Evolutionary conservation across 495 filamentous ascomycete genomes (phyloP).

Genomic region (Talaromyces ruber): DNA sequence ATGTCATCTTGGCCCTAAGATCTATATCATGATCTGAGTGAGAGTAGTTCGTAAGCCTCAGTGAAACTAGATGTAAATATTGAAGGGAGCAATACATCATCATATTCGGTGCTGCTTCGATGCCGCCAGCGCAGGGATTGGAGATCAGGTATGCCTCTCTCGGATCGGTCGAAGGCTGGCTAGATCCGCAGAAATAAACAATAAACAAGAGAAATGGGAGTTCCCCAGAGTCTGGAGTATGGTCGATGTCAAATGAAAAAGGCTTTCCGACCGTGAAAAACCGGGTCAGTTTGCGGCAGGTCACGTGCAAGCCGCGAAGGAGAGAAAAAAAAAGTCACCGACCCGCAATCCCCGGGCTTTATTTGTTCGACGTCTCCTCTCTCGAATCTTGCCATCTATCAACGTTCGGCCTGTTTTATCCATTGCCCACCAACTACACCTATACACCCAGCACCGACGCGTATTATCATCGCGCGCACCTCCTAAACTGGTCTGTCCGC

Average conservation of each 20-base stretch:
- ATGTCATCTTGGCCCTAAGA: not conserved
- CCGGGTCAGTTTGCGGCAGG: not conserved
- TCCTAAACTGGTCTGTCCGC: not conserved
- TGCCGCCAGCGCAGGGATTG: not conserved
- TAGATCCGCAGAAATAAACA: not conserved
- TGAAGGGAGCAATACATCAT: not conserved
- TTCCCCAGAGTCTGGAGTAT: not conserved
- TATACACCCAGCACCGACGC: not conserved
- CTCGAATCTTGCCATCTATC: not conserved
- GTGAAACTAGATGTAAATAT: not conserved
- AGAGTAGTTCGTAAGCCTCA: not conserved
- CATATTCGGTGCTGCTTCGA: not conserved
- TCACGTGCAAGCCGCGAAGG: not conserved
- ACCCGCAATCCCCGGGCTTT: not conserved
- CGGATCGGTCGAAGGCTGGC: not conserved
- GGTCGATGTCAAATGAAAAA: not conserved
- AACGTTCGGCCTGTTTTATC: not conserved
- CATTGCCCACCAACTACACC: not conserved
- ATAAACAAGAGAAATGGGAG: not conserved
- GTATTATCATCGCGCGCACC: not conserved
- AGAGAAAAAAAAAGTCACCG: conserved; percentile 3
- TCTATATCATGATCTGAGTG: not conserved
- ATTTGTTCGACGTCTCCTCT: not conserved
- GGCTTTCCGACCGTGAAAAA: not conserved
- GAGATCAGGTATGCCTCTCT: not conserved